Base-by-base conservation (phyloP, 2,329 filamentous ascomycete species). In the Knufia fluminis region DNA sequence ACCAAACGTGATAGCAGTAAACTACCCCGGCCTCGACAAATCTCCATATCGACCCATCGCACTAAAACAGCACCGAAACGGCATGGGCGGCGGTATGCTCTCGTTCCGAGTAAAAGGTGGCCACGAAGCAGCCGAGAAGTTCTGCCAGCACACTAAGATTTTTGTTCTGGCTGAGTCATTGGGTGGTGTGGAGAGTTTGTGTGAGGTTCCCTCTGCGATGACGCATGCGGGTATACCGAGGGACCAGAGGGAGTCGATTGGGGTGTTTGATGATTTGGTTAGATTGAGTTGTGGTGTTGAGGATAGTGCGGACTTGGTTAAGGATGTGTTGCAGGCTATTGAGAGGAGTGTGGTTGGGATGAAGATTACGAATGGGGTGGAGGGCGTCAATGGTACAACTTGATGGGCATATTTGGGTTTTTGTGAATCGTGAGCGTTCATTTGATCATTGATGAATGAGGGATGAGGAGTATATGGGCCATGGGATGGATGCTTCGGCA, bases 41-140 rank as follows among this genome's bases (percentile, higher is more conserved):
- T 91, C 97, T 70, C 84, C 85, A 4, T 88, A 97, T 64, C 83
- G 88, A 60, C 75, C 77, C 56, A 88, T 98, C 60, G 88, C 91
- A 17, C 66, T 83, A 62, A 88, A 86, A 71, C 92, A 98, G 73
- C 92, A 98, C 73, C 86, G 92, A 58, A 78, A 94, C 60, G 92
- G 85, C 54, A 84, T 97, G 78, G 92, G 92, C 52, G 92, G 92
- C 59, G 92, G 92, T 54, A 98, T 98, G 92, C 80, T 98, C 38
- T 91, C 85, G 51, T 98, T 98, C 82, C 85, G 92, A 57, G 86
- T 98, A 67, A 79, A 80, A 57, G 92, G 91, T 50, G 92, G 92
- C 31, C 79, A 88, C 62, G 77, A 76, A 40, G 91, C 91, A 1
- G 92, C 92, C 12, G 86, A 94, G 70, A 79, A 82, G 46, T 98